Evolutionary conservation across 371 early-diverging fungal genomes (phyloP).

Genomic region (Apophysomyces ossiformis): DNA sequence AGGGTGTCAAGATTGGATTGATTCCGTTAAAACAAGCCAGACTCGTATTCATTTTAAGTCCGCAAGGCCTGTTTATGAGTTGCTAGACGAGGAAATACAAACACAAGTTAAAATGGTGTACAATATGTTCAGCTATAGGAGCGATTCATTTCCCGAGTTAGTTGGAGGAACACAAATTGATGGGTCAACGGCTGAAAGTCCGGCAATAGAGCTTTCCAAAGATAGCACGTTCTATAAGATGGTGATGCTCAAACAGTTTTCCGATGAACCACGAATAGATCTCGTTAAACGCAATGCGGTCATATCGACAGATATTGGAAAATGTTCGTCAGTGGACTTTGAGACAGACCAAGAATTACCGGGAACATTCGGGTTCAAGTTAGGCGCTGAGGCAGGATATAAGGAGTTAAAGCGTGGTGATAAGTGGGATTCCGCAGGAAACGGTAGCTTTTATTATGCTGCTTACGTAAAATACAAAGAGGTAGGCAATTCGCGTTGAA

Average conservation of each 20-base stretch:
- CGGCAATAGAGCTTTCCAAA: neutral
- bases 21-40: constrained; percentile 1
- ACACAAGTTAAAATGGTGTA: neutral
- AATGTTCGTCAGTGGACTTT: neutral
- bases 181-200: neutral
- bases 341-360: neutral
- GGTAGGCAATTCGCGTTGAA: neutral
- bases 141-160: neutral
- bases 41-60: neutral
- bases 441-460: neutral
- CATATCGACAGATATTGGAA: neutral
- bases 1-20: constrained; percentile 1
- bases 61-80: neutral
- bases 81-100: neutral
- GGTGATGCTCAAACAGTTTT: neutral
- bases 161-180: neutral
- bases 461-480: neutral
- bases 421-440: no score
- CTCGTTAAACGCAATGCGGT: neutral
- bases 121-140: neutral
- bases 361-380: neutral
- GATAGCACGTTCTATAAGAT: neutral
- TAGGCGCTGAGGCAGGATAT: neutral
- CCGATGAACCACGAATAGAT: neutral
- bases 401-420: neutral